Evolutionary conservation across 2,329 filamentous ascomycete species (phyloP), one percentile per base, ranked within the genome.

Genomic region (Pseudocercospora macadamiae): DNA sequence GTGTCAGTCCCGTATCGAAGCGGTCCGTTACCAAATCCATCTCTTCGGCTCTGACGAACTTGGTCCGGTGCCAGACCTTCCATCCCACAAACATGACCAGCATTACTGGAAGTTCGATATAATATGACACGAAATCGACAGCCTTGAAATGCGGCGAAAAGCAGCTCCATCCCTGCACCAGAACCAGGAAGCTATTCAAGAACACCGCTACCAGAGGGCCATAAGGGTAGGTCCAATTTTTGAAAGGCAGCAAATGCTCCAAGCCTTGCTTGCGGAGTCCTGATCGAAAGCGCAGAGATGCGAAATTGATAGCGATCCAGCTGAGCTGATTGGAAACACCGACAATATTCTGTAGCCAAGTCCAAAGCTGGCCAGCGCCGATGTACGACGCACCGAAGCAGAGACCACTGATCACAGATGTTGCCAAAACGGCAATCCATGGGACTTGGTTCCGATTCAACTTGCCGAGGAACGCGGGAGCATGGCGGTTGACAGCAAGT

Each of bases 351-450:
- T 88, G 86, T 16, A 88, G 73, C 86, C 86, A 88, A 1, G 79
- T 82, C 86, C 86, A 88, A 3, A 88, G 73, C 64, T 88, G 79
- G 0, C 86, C 86, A 0, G 86, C 85, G 0, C 85, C 65, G 54
- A 88, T 87, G 62, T 86, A 87, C 66, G 82, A 86, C 0, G 85
- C 84, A 2, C 84, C 86, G 55, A 89, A 88, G 66, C 85, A 87
- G 1, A 78, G 66, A 4, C 74, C 67, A n/a, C 70, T 71, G 51
- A 81, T 70, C 0, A 70, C 61, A 10, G 72, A 76, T 3, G 79
- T 82, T 25, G 71, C 68, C 5, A 77, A 62, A 16, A 80, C 75
- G 8, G 76, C 74, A 6, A 78, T 75, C 73, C 79, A 82, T 0
- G 87, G 87, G 0, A 89, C 78, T 9, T 82, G 81, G 9, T 72